phyloP scores from a whole-genome alignment of 2,329 filamentous ascomycete genomes.

The Penicillium sp. region DNA sequence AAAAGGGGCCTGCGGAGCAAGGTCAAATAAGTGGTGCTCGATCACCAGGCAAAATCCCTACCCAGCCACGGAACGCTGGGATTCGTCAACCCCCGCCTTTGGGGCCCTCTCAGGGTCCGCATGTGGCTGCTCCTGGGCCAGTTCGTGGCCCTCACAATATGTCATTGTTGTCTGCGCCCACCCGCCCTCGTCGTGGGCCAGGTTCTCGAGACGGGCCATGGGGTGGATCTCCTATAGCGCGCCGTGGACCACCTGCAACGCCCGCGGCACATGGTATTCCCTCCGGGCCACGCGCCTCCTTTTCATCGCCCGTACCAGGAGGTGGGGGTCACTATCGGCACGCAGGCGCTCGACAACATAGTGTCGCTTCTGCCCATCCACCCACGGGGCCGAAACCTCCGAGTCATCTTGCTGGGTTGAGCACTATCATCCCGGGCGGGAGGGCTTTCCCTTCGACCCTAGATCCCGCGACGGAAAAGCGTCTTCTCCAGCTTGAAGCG shows the following conservation, averaged over 20 bases:
- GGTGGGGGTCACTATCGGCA: conserved; percentile 41
- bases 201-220: conserved; percentile 45
- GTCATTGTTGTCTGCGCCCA: conserved; percentile 55
- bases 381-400: conserved; percentile 48
- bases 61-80: conserved; percentile 40
- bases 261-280: conserved; percentile 42
- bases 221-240: conserved; percentile 38
- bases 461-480: conserved; percentile 50
- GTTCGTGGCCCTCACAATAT: conserved; percentile 45
- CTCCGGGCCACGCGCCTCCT: conserved; percentile 46
- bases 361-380: conserved; percentile 42
- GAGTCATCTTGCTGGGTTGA: conserved; percentile 48
- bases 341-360: conserved; percentile 45
- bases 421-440: conserved; percentile 51
- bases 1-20: conserved; percentile 22
- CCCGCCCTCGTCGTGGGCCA: conserved; percentile 52
- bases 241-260: conserved; percentile 41
- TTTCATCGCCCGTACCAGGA: conserved; percentile 35
- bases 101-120: conserved; percentile 47
- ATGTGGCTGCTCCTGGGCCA: conserved; percentile 43
- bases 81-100: conserved; percentile 41
- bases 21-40: conserved; percentile 28
- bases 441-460: conserved; percentile 46
- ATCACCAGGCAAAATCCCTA: conserved; percentile 35
- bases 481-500: conserved; percentile 52